Conservation (phyloP, 163 green algal species). For the Volvox carteri region DNA sequence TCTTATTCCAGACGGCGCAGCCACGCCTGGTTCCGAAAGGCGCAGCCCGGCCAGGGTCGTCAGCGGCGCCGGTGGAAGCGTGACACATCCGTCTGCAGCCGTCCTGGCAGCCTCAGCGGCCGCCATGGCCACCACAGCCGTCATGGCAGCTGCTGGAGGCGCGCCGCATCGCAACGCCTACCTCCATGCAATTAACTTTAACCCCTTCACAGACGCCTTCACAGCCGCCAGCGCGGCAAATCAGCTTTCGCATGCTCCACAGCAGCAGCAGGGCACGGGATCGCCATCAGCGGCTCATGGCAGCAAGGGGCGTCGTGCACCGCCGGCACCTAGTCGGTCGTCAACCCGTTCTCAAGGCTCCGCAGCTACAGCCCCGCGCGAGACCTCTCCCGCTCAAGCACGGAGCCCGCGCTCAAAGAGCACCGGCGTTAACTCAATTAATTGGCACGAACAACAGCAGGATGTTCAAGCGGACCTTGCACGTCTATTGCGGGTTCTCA, state of each 20-base stretch:
- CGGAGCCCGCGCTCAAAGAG: background rate
- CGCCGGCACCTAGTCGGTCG: background rate
- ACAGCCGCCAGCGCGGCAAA: background rate
- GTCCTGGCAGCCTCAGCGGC: conserved; percentile 31
- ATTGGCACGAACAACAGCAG: background rate
- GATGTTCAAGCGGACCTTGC: conserved; percentile 5
- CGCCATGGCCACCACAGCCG: conserved; percentile 47
- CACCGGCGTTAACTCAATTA: background rate
- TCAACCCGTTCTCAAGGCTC: background rate
- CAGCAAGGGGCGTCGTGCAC: background rate
- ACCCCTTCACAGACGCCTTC: background rate
- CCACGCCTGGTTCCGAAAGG: background rate
- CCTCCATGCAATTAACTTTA: background rate
- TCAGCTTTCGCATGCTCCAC: background rate
- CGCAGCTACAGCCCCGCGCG: background rate
- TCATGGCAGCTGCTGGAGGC: conserved; percentile 29
- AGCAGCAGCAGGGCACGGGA: background rate
- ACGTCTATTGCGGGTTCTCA: background rate
- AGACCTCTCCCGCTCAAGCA: background rate
- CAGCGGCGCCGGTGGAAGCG: background rate
- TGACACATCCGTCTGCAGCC: background rate
- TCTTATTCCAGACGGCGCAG: background rate
- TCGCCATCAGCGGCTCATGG: background rate
- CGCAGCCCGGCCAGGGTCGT: background rate
- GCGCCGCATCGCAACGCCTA: background rate